Evolutionary conservation across 179 eudicot genomes (phyloP), one percentile per base, ranked within the genome.

Genomic region (Silene noctiflora): DNA sequence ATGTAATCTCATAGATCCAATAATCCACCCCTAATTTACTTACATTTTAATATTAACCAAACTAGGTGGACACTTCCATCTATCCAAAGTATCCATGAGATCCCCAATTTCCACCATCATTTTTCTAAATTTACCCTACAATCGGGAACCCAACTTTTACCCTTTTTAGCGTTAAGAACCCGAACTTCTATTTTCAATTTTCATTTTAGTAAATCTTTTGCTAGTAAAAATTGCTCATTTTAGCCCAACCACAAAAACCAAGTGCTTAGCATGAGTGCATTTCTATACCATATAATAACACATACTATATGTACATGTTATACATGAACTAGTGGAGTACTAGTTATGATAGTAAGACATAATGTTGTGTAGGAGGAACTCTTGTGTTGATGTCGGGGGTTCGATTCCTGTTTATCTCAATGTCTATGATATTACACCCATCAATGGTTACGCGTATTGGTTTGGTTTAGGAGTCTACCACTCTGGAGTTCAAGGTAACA

Each of bases 381-480:
- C 86, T 25, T 73, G 84, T 31, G 85, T 84, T 67, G 82, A 81
- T 66, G 80, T 77, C 24, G 77, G 70, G 67, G 98, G 98, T 77
- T 89, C 98, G 9, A 85, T 84, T 9, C 89, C 96, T 0, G 98
- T 93, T 33, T 79, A 81, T 71, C 86, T 93, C 4, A 91, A 93
- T 71, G 95, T 93, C 0, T 93, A 93, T 60, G 98, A 93, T 75
- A 86, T 93, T 9, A 86, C 90, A 20, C 74, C 96, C 31, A 68
- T 88, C 14, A 93, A 93, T 78, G 95, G 88, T 25, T 93, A 93
- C 48, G 88, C 97, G 11, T 93, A 93, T 61, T 93, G 98, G 98
- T 72, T 93, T 16, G 98, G 98, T 11, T 90, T 93, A 13, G 98
- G 97, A 0, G 97, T 87, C 74, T 91, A 88, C 73, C 98, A 93